Base-by-base conservation (phyloP, 768 basidiomycete genomes). In the Russula vinacea region DNA sequence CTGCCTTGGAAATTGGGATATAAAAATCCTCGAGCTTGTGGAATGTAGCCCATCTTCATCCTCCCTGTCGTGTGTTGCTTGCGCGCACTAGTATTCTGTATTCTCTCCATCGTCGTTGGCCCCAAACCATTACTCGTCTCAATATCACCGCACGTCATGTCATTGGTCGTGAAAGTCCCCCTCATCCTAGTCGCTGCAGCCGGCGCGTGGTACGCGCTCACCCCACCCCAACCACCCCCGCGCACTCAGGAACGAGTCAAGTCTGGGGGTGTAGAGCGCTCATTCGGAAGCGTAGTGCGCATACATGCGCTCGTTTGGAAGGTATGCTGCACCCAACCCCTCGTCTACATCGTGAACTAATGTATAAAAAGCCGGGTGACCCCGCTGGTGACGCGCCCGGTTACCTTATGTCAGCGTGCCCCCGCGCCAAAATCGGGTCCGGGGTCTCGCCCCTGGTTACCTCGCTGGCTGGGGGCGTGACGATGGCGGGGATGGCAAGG, bases 301-400 rank as follows among this genome's bases (percentile, higher is more conserved):
- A 22, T 66, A 42, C 65, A 68, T 10, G 67, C 65, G 1, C 44
- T 66, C 6, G 3, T 68, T n/a, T 68, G 65, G 67, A 68, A 68
- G 67, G 67, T 67, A 24, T 14, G 53, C 56, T 14, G 57, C 56
- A 26, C 37, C 9, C 6, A 7, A 24, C 10, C 14, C 42, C 33
- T 26, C 17, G n/a, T 14, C 26, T 1, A 22, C 29, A 11, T 32
- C 9, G 1, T 44, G 6, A 3, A 47, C n/a, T 13, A 14, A 66
- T 26, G 1, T 10, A 22, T n/a, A n/a, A n/a, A n/a, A n/a, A n/a
- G n/a, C n/a, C n/a, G n/a, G n/a, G n/a, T n/a, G n/a, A n/a, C n/a
- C n/a, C n/a, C n/a, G n/a, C n/a, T n/a, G n/a, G n/a, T n/a, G n/a
- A n/a, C n/a, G n/a, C n/a, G n/a, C n/a, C n/a, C n/a, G n/a, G n/a